Base-by-base conservation (phyloP, 78 protist species). In the Chrysochromulina tobinii region DNA sequence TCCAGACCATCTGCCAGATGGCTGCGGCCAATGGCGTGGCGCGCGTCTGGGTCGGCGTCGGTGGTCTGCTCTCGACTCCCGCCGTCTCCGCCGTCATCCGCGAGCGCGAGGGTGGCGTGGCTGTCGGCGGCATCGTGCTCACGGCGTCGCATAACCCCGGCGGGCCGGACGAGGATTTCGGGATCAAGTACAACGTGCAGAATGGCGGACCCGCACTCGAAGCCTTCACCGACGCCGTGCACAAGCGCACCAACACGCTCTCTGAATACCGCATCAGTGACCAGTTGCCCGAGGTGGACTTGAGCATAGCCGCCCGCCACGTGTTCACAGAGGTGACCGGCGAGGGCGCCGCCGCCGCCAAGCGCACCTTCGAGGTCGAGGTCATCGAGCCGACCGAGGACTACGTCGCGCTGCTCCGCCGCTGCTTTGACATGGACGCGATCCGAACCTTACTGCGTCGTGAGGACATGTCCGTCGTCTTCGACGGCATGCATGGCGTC, bases 61-160 rank as follows among this genome's bases (percentile, higher is more conserved):
- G 95, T 91, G 97, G 98, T 4, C 50, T 98, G 53, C 90, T 98
- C 20, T 96, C 99, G 25, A 98, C 99, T 0, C 99, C 99, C 0
- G 98, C 99, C n/a, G 96, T 94, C 38, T 97, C 99, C 6, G 91
- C 95, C 1, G 53, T 97, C 61, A 95, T 98, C 50, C 97, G 99
- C 87, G 48, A 11, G 51, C 57, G 87, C 64, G 61, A 51, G 7
- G 89, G 64, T 15, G 68, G 93, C 38, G 0, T 89, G 18, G 95
- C 96, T 14, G 75, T 85, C 81, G 97, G 97, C 23, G 98, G 96
- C 66, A 61, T 98, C 93, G 95, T 99, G 81, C 94, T 98, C 75
- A 96, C 99, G 1, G 99, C 99, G 5, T 55, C 92, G 50, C 99
- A 99, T 96, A 99, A 99, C 92, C 99, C 99, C 2, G 99, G 99